These are phyloP conservation scores for Quercus parvula DNA, from an alignment of 306 rosid genomes.

Conservation along the genomic window DNA sequence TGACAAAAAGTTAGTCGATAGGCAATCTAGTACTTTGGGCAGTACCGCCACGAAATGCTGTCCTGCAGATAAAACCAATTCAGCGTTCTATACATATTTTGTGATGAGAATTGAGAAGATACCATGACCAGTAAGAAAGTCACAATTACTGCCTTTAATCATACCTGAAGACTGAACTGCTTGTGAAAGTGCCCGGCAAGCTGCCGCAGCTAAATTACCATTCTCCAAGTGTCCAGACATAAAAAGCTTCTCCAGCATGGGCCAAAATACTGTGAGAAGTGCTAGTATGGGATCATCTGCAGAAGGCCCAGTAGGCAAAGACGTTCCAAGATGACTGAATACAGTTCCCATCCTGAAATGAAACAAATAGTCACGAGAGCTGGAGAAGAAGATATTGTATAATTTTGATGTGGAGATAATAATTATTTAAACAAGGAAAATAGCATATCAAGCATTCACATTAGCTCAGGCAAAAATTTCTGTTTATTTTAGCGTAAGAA, in stretches of 20 bases:
- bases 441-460: neutral
- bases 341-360: conserved; percentile 87
- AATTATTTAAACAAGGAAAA: neutral
- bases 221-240: conserved; percentile 88
- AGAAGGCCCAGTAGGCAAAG: conserved; percentile 48
- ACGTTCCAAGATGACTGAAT: conserved; percentile 70
- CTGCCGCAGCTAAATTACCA: conserved; percentile 77
- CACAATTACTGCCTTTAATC: conserved; percentile 6
- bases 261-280: conserved; percentile 80
- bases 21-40: conserved; percentile 81
- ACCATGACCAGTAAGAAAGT: conserved; percentile 3
- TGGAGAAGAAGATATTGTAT: conserved; percentile 10
- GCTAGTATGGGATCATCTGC: conserved; percentile 74
- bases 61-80: conserved; percentile 51
- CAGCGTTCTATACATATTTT: neutral
- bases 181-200: conserved; percentile 89
- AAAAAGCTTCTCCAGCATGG: conserved; percentile 79
- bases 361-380: conserved; percentile 14
- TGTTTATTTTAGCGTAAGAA: too few species aligned
- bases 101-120: conserved; percentile 7
- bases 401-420: neutral
- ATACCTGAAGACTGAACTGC: conserved; percentile 94
- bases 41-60: conserved; percentile 71
- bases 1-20: conserved; percentile 70
- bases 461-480: too few species aligned